phyloP scores from a whole-genome alignment of 768 basidiomycete genomes.

The Russula brevipes region DNA sequence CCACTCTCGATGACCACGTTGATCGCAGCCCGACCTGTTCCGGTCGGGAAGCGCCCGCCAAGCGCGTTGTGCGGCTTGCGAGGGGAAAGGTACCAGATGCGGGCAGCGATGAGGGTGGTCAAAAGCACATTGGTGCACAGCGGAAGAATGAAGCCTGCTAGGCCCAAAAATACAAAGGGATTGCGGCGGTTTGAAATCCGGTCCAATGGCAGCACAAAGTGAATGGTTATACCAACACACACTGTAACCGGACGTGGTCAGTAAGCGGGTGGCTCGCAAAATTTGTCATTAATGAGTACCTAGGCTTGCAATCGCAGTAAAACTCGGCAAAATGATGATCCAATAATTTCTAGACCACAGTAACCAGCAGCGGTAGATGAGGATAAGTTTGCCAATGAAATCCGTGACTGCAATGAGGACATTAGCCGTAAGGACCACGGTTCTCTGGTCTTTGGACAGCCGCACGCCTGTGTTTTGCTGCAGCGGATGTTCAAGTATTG shows the following conservation, averaged over 20 bases:
- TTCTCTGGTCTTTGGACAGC: slow-evolving; percentile 32
- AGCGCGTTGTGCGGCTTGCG: slow-evolving; percentile 20
- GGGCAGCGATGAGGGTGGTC: slow-evolving; percentile 38
- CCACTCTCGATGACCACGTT: slow-evolving; percentile 40
- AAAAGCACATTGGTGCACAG: slow-evolving; percentile 41
- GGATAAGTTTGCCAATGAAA: slow-evolving; percentile 34
- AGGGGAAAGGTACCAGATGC: slow-evolving; percentile 33
- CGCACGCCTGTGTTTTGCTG: slow-evolving; percentile 31
- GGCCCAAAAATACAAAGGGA: slow-evolving; percentile 30
- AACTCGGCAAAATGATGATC: slow-evolving; percentile 34
- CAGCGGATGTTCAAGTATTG: neutral
- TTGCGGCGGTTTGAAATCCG: neutral
- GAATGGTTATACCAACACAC: neutral
- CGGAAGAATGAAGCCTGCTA: slow-evolving; percentile 37
- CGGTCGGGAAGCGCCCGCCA: neutral
- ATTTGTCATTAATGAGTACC: slow-evolving; percentile 29
- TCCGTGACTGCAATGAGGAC: slow-evolving; percentile 36
- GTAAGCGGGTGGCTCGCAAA: neutral
- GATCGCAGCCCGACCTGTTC: slow-evolving; percentile 26
- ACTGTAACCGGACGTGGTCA: neutral
- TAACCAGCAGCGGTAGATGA: slow-evolving; percentile 42
- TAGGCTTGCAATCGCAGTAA: slow-evolving; percentile 34
- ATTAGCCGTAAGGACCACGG: slow-evolving; percentile 33
- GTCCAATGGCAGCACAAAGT: neutral
- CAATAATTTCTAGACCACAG: slow-evolving; percentile 36